Conservation (phyloP, 371 early-diverging fungal species). For the Lichtheimia hyalospora region DNA sequence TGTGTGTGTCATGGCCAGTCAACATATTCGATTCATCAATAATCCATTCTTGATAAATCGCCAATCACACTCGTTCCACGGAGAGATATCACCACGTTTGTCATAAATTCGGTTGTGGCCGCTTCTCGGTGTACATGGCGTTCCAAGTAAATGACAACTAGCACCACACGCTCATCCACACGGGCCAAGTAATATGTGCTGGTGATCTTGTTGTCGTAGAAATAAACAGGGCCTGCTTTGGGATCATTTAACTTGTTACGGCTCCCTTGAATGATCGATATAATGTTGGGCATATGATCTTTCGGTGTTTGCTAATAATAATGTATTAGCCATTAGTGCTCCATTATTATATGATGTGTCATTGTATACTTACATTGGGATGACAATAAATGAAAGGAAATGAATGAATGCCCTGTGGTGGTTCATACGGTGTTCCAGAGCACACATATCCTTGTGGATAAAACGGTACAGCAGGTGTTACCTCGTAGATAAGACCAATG, state of each 20-base stretch:
- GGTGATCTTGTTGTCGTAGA: conserved; percentile 56
- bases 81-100: conserved; percentile 31
- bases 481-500: conserved; percentile 59
- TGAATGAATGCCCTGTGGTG: conserved; percentile 65
- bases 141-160: conserved; percentile 61
- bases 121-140: conserved; percentile 53
- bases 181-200: conserved; percentile 63
- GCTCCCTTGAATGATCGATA: conserved; percentile 64
- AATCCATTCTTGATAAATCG: conserved; percentile 26
- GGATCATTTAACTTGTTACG: conserved; percentile 45
- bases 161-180: conserved; percentile 55
- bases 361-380: conserved; percentile 48
- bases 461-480: conserved; percentile 49
- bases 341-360: not conserved
- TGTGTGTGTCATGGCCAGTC: too few species aligned
- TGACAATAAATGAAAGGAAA: conserved; percentile 69
- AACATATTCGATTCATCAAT: not conserved
- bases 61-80: conserved; percentile 41
- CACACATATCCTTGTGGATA: conserved; percentile 56
- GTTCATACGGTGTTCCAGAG: conserved; percentile 49
- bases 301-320: conserved; percentile 54
- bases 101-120: conserved; percentile 55
- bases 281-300: conserved; percentile 63
- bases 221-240: conserved; percentile 42
- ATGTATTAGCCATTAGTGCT: too few species aligned